phyloP scores from a whole-genome alignment of 2,329 filamentous ascomycete genomes.

The Hypomyces perniciosus region DNA sequence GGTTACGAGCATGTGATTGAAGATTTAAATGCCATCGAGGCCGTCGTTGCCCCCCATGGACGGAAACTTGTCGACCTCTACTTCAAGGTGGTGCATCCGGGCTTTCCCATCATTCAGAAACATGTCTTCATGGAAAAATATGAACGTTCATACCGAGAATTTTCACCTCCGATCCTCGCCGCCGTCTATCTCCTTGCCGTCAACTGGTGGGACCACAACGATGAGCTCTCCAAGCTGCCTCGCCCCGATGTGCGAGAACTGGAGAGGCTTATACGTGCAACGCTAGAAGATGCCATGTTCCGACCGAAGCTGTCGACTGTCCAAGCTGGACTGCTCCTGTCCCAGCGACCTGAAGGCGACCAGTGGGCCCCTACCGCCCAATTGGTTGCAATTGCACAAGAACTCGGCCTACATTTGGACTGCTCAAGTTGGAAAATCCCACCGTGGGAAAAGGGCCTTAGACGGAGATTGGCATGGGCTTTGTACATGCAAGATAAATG shows the following conservation, averaged over 20 bases:
- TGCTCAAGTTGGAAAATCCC: constrained; percentile 84
- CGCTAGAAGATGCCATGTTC: constrained; percentile 70
- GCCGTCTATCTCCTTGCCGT: constrained; percentile 80
- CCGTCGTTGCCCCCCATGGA: constrained; percentile 70
- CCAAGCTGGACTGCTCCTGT: constrained; percentile 68
- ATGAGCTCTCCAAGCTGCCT: constrained; percentile 55
- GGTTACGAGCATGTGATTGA: constrained; percentile 65
- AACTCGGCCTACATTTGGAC: constrained; percentile 83
- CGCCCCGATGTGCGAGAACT: constrained; percentile 68
- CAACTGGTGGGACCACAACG: constrained; percentile 79
- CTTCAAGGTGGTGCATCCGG: constrained; percentile 74
- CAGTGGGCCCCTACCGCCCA: constrained; percentile 84
- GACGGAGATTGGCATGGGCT: constrained; percentile 84
- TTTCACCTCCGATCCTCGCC: constrained; percentile 70
- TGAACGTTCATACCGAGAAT: constrained; percentile 63
- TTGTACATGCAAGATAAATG: constrained; percentile 92
- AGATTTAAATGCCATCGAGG: constrained; percentile 67
- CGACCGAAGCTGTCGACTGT: constrained; percentile 76
- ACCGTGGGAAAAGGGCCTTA: constrained; percentile 75
- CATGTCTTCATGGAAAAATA: constrained; percentile 74
- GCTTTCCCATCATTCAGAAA: constrained; percentile 78
- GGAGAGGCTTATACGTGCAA: constrained; percentile 66
- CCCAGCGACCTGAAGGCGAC: constrained; percentile 69
- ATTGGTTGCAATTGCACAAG: constrained; percentile 78
- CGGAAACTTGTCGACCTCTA: constrained; percentile 72